These are phyloP conservation scores for Coemansia biformis DNA, from an alignment of 192 early-diverging fungal species.

Conservation along the genomic window DNA sequence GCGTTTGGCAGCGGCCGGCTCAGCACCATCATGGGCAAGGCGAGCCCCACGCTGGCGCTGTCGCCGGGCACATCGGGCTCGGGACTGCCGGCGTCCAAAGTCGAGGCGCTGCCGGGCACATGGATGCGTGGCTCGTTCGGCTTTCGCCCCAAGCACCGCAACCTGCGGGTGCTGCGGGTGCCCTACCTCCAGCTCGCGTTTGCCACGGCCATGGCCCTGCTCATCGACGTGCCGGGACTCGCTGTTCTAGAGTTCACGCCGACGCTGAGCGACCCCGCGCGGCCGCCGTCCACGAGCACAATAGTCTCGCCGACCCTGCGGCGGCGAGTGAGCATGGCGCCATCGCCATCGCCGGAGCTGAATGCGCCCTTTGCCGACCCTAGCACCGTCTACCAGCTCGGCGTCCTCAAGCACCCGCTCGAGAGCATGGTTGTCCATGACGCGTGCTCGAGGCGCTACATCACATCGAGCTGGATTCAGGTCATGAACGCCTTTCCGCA, in stretches of 20 bases:
- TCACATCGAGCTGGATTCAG: conserved; percentile 43
- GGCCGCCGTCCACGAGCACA: conserved; percentile 4
- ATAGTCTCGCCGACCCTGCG: conserved; percentile 28
- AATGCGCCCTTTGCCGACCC: conserved; percentile 40
- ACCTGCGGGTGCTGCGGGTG: conserved; percentile 25
- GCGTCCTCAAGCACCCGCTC: conserved; percentile 29
- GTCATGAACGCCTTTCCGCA: conserved; percentile 28
- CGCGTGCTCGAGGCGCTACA: conserved; percentile 37
- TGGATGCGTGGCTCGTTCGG: conserved; percentile 22
- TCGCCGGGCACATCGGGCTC: neutral
- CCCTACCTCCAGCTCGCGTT: conserved; percentile 42
- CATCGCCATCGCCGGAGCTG: conserved; percentile 14
- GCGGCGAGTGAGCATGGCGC: conserved; percentile 20
- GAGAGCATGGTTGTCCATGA: conserved; percentile 36
- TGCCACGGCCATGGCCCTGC: conserved; percentile 18
- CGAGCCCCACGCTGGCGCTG: neutral
- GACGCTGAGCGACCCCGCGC: conserved; percentile 13
- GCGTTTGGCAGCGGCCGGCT: conserved; percentile 22
- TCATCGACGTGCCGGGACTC: conserved; percentile 33
- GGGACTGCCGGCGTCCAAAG: neutral
- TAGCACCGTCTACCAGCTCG: conserved; percentile 26
- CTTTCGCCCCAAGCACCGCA: conserved; percentile 14
- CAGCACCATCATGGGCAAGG: conserved; percentile 6
- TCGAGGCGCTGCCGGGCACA: conserved; percentile 17
- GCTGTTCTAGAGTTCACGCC: conserved; percentile 33